A percentile compares a stretch with the other conserved stretches of the same genome.
phyloP scores from a whole-genome alignment of 768 basidiomycete species.

The Austroboletus eburneus region DNA sequence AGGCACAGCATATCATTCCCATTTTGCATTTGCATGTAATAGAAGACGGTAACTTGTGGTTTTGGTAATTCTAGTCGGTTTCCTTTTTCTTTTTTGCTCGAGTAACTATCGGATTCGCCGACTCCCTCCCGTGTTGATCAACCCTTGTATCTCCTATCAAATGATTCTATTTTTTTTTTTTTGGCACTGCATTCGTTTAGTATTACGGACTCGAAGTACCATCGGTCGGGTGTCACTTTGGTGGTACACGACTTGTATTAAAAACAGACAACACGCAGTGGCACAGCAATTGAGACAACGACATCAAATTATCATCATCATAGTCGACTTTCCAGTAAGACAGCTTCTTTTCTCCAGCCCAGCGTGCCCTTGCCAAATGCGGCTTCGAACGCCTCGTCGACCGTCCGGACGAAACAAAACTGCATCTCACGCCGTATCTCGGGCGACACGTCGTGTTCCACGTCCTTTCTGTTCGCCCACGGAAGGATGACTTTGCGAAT shows the following conservation, averaged over 20 bases:
- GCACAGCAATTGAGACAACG: background rate
- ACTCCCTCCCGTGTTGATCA: constrained; percentile 7
- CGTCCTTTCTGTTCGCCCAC: constrained; percentile 80
- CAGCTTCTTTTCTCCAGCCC: constrained; percentile 54
- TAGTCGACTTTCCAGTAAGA: constrained; percentile 54
- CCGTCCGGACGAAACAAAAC: constrained; percentile 76
- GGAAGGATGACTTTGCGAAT: constrained; percentile 83
- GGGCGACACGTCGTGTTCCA: constrained; percentile 76
- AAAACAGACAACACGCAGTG: background rate
- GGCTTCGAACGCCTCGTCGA: constrained; percentile 77
- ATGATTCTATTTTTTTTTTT: constrained; percentile 5
- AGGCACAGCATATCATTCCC: constrained; percentile 51
- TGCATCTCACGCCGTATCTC: constrained; percentile 73
- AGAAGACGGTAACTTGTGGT: constrained; percentile 39
- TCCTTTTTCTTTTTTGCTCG: constrained; percentile 1
- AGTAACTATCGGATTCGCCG: constrained; percentile 10
- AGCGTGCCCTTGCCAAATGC: constrained; percentile 73
- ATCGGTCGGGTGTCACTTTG: too few species aligned
- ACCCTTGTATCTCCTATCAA: constrained; percentile 14
- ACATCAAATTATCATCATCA: constrained; percentile 27
- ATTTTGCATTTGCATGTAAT: constrained; percentile 53
- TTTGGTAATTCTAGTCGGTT: constrained; percentile 26
- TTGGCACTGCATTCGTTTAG: background rate
- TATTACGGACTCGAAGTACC: too few species aligned
- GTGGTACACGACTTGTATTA: background rate